These are phyloP conservation scores for Zalaria sp. DNA, from an alignment of 2,329 filamentous ascomycete species.

Conservation along the genomic window DNA sequence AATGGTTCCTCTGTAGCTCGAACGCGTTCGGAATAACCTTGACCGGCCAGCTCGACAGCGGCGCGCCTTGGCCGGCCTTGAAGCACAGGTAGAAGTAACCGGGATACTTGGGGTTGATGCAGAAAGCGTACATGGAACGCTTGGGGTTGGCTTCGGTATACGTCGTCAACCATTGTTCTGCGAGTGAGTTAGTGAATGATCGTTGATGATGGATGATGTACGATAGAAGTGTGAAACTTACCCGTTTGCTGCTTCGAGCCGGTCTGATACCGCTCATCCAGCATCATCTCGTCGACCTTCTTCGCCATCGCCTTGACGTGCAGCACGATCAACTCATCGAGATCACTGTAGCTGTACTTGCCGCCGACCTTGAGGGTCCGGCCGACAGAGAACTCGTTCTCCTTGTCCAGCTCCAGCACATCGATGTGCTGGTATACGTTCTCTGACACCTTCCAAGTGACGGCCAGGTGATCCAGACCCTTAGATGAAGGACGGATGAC, in stretches of 20 bases:
- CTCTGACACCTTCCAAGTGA: slow-evolving; percentile 97
- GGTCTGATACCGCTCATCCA: slow-evolving; percentile 84
- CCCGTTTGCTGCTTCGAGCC: slow-evolving; percentile 69
- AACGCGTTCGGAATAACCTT: slow-evolving; percentile 89
- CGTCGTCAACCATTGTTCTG: slow-evolving; percentile 89
- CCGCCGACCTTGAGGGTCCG: slow-evolving; percentile 71
- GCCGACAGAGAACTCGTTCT: slow-evolving; percentile 90
- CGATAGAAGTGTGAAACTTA: slow-evolving; percentile 35
- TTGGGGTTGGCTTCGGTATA: slow-evolving; percentile 95
- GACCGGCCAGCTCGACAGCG: slow-evolving; percentile 66
- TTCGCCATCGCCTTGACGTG: slow-evolving; percentile 96
- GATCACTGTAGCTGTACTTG: slow-evolving; percentile 84
- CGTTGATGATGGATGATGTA: slow-evolving; percentile 1
- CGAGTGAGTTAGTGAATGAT: slow-evolving; percentile 2
- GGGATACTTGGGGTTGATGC: slow-evolving; percentile 78
- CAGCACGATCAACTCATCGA: slow-evolving; percentile 93
- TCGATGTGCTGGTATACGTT: slow-evolving; percentile 97
- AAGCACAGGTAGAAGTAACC: slow-evolving; percentile 95
- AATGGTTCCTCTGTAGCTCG: slow-evolving; percentile 74
- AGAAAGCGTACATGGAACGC: slow-evolving; percentile 89
- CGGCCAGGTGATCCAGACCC: slow-evolving; percentile 83
- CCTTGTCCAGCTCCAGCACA: slow-evolving; percentile 90
- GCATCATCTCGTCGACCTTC: slow-evolving; percentile 93
- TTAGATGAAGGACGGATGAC: slow-evolving; percentile 94
- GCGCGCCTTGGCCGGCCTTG: slow-evolving; percentile 69